Evolutionary conservation across 345 rosid genomes (phyloP).

Genomic region (Sisymbrium irio): DNA sequence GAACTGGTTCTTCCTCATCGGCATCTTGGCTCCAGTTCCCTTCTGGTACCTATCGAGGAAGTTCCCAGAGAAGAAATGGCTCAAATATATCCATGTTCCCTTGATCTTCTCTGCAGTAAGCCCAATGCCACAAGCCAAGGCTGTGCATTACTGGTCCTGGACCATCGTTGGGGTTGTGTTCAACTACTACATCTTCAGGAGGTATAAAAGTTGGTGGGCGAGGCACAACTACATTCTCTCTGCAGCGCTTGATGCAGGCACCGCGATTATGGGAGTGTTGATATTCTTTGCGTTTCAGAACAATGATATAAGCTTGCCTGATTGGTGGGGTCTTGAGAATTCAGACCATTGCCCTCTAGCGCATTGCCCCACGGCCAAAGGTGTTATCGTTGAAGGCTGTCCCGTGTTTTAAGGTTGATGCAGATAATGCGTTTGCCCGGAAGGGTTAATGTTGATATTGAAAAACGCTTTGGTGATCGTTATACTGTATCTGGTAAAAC

Average conservation of each 20-base stretch:
- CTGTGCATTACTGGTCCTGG: constrained; percentile 65
- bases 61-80: constrained; percentile 69
- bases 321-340: constrained; percentile 65
- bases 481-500: too few relatives aligned
- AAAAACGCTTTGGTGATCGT: neutral
- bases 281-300: constrained; percentile 60
- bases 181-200: constrained; percentile 58
- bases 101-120: constrained; percentile 47
- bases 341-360: constrained; percentile 66
- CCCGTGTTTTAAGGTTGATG: constrained; percentile 46
- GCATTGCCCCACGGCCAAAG: constrained; percentile 62
- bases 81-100: constrained; percentile 57
- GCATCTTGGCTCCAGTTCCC: constrained; percentile 69
- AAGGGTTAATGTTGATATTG: neutral
- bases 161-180: constrained; percentile 62
- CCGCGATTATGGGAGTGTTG: constrained; percentile 63
- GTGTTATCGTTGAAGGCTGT: constrained; percentile 50
- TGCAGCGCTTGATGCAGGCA: constrained; percentile 80
- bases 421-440: neutral
- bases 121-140: constrained; percentile 57
- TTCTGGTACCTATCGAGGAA: constrained; percentile 53
- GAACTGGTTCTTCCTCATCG: constrained; percentile 89
- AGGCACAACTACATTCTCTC: constrained; percentile 66
- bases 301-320: constrained; percentile 49
- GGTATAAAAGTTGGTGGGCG: constrained; percentile 72